Conservation (phyloP, 1,284 basidiomycete species). For the Cystobasidium pallidum region DNA sequence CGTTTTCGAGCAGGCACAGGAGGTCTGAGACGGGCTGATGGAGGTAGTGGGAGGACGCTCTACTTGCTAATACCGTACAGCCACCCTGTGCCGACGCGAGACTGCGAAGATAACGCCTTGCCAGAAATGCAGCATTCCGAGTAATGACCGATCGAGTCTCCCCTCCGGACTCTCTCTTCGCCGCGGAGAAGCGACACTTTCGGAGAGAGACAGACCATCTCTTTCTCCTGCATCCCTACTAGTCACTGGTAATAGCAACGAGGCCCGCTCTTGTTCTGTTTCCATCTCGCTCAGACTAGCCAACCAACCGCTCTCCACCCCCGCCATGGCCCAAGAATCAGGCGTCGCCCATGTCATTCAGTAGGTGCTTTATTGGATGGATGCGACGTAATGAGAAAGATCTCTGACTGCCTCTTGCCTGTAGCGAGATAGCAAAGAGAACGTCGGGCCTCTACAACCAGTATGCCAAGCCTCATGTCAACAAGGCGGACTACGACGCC, state of each 20-base stretch:
- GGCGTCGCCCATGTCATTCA: slow-evolving; percentile 21
- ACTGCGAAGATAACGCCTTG: no score
- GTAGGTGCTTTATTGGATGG: slow-evolving; percentile 13
- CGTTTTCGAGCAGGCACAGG: no score
- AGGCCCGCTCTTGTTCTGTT: background rate
- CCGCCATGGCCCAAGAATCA: slow-evolving; percentile 15
- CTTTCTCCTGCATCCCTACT: no score
- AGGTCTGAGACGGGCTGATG: no score
- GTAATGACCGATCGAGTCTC: background rate
- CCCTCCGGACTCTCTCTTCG: background rate
- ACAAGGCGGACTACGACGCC: slow-evolving; percentile 65
- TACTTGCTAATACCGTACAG: no score
- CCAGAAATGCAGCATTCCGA: no score
- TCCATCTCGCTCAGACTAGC: background rate
- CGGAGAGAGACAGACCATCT: no score
- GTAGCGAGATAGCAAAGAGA: slow-evolving; percentile 43
- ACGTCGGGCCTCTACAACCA: slow-evolving; percentile 63
- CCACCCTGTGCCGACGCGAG: no score
- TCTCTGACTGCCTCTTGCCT: background rate
- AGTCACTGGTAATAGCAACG: background rate
- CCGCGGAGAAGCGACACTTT: slow-evolving; percentile 13
- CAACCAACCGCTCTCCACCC: no score
- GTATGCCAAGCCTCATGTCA: slow-evolving; percentile 69
- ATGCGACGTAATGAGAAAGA: no score
- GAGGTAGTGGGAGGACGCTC: no score